phyloP scores from a whole-genome alignment of 225 moss, liverwort and hornwort genomes.

The Pleurozium schreberi region DNA sequence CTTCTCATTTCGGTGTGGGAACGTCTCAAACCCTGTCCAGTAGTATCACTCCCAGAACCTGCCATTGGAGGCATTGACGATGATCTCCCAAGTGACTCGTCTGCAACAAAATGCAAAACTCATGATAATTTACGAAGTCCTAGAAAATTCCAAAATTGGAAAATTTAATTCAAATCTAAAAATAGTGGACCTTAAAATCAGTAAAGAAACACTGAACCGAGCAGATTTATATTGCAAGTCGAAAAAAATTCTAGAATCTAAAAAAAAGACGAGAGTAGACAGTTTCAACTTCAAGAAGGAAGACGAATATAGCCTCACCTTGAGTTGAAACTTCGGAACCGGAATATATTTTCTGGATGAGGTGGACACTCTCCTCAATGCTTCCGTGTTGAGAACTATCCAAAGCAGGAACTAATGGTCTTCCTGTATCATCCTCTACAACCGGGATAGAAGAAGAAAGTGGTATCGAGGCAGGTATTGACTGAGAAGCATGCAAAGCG shows the following conservation, averaged over 20 bases:
- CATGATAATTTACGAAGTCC: not conserved
- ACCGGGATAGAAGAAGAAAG: not conserved
- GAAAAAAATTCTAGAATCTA: not conserved
- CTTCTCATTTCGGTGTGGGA: slow-evolving; percentile 28
- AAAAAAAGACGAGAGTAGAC: not conserved
- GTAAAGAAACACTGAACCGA: not conserved
- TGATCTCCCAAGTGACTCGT: slow-evolving; percentile 15
- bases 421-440: not conserved
- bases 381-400: not conserved
- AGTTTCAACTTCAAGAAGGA: not conserved
- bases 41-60: not conserved
- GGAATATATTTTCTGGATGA: slow-evolving; percentile 14
- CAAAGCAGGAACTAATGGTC: not conserved
- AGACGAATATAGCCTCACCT: not conserved
- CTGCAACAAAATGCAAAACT: not conserved
- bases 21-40: slow-evolving; percentile 1
- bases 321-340: not conserved
- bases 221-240: not conserved
- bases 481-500: not conserved
- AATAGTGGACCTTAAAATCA: not conserved
- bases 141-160: not conserved
- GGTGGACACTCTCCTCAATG: slow-evolving; percentile 9
- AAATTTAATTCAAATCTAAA: not conserved
- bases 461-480: slow-evolving; percentile 3
- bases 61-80: slow-evolving; percentile 40